Conservation (phyloP, 106 monocot genomes). For the Apostasia ramifera region DNA sequence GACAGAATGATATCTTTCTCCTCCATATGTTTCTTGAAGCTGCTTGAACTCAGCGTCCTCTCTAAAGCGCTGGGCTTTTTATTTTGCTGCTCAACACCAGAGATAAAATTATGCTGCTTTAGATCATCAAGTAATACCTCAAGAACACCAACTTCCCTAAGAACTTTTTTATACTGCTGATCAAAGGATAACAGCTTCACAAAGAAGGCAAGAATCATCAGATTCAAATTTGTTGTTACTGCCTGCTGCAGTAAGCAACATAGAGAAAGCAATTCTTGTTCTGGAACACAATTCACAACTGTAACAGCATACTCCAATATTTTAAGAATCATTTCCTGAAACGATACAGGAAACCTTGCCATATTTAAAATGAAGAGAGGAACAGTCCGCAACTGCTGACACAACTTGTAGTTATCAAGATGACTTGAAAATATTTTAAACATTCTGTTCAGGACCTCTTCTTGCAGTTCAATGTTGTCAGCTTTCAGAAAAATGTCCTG, state of each 20-base stretch:
- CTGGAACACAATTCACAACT: constrained; percentile 94
- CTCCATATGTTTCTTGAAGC: constrained; percentile 70
- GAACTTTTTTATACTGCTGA: constrained; percentile 86
- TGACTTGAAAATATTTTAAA: constrained; percentile 97
- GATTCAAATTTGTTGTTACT: constrained; percentile 58
- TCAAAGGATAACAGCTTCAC: constrained; percentile 97
- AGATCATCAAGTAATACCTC: constrained; percentile 91
- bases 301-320: constrained; percentile 99
- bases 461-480: constrained; percentile 77
- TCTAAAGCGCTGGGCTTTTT: constrained; percentile 26
- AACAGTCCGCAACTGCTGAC: constrained; percentile 81
- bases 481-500: constrained; percentile 99
- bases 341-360: constrained; percentile 74
- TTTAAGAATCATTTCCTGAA: constrained; percentile 93
- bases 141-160: constrained; percentile 92
- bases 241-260: constrained; percentile 97
- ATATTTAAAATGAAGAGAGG: constrained; percentile 94
- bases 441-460: constrained; percentile 95
- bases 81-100: constrained; percentile 54
- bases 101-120: constrained; percentile 70
- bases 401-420: constrained; percentile 90
- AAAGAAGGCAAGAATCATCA: constrained; percentile 89
- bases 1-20: constrained; percentile 83
- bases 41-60: constrained; percentile 36
- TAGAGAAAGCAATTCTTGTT: constrained; percentile 94